Conservation (phyloP, 2,329 filamentous ascomycete genomes). For the Sclerotinia subarctica region DNA sequence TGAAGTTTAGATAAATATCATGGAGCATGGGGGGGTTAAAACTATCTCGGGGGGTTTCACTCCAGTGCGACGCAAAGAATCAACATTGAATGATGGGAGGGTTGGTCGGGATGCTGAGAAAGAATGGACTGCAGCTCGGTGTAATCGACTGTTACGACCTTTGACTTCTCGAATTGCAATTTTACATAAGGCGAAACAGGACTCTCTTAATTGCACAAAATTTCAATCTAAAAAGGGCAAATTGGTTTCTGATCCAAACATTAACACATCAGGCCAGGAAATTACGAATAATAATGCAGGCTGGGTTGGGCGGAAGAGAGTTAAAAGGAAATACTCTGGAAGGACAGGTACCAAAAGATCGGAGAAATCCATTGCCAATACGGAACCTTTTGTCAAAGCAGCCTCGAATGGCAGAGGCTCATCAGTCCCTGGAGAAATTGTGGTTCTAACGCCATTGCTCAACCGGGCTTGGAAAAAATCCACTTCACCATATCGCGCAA, state of each 20-base stretch:
- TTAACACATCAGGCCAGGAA: neutral
- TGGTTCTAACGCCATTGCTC: conserved; percentile 38
- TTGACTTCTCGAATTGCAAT: conserved; percentile 44
- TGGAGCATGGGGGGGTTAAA: conserved; percentile 17
- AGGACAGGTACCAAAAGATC: conserved; percentile 21
- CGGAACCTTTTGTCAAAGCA: neutral
- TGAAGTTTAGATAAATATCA: neutral
- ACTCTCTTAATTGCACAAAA: conserved; percentile 7
- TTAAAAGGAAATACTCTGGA: conserved; percentile 36
- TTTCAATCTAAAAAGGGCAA: conserved; percentile 15
- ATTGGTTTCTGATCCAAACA: neutral
- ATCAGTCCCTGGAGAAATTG: conserved; percentile 34
- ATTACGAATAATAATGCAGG: neutral
- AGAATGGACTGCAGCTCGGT: conserved; percentile 44
- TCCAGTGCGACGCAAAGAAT: conserved; percentile 32
- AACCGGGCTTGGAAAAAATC: conserved; percentile 26
- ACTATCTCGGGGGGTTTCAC: conserved; percentile 30
- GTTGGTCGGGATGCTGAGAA: conserved; percentile 27
- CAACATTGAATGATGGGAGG: conserved; percentile 28
- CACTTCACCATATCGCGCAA: neutral
- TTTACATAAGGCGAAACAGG: conserved; percentile 39
- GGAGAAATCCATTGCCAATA: neutral
- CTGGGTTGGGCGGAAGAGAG: conserved; percentile 27
- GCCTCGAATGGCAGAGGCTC: neutral
- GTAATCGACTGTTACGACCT: conserved; percentile 45